phyloP scores from a whole-genome alignment of 2,329 filamentous ascomycete species.

The Reticulascus tulasneorum region DNA sequence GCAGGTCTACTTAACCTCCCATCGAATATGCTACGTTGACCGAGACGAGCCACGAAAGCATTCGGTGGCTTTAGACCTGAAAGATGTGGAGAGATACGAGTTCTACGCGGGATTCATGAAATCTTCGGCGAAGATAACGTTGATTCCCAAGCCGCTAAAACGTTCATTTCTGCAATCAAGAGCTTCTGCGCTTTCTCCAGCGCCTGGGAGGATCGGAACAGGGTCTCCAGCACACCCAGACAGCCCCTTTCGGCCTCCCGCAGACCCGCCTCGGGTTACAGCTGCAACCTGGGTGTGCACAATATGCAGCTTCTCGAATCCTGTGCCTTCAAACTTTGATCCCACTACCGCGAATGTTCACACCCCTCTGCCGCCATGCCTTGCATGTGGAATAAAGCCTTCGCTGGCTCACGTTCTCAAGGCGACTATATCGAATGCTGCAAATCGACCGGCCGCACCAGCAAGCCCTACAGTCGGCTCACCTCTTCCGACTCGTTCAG shows the following conservation, averaged over 20 bases:
- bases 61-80: constrained; percentile 81
- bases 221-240: constrained; percentile 44
- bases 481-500: constrained; percentile 9
- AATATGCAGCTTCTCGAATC: constrained; percentile 93
- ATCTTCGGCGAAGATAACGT: constrained; percentile 88
- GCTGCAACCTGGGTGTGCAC: constrained; percentile 90
- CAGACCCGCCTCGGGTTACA: constrained; percentile 44
- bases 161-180: constrained; percentile 55
- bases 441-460: constrained; percentile 43
- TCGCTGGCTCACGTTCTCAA: constrained; percentile 79
- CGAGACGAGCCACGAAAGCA: constrained; percentile 78
- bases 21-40: constrained; percentile 93
- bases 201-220: constrained; percentile 41
- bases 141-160: constrained; percentile 77
- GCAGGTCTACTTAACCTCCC: constrained; percentile 93
- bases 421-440: constrained; percentile 74
- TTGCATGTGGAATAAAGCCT: constrained; percentile 92
- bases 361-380: constrained; percentile 78
- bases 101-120: constrained; percentile 93
- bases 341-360: constrained; percentile 73
- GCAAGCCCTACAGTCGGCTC: constrained; percentile 18
- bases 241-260: constrained; percentile 36
- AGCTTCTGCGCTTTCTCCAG: constrained; percentile 42
- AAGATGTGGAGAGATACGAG: constrained; percentile 85
- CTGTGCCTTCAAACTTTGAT: constrained; percentile 90